A percentile compares a stretch with the other conserved stretches of the same genome.
Evolutionary conservation across 805 yeast genomes (phyloP).

Genomic region (Spathaspora passalidarum): DNA sequence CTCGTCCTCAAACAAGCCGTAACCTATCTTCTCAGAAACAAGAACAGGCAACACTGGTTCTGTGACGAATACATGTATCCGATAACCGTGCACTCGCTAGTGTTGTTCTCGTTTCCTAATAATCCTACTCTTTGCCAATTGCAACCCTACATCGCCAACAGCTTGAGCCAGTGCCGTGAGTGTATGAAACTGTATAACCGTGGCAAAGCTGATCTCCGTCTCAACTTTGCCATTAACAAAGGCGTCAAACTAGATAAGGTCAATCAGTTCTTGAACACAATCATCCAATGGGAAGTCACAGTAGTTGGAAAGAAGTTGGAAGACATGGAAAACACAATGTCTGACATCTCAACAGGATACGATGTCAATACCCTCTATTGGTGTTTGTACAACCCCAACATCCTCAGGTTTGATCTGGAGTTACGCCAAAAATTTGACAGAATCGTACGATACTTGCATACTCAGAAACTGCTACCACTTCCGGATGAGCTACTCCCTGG

Average conservation of each 20-base stretch:
- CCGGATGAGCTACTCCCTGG: constrained; percentile 41
- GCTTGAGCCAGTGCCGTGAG: constrained; percentile 47
- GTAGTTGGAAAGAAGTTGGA: constrained; percentile 14
- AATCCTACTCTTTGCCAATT: constrained; percentile 45
- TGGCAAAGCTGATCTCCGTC: constrained; percentile 49
- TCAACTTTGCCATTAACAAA: constrained; percentile 51
- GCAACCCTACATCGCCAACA: constrained; percentile 33
- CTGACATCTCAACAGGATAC: background rate
- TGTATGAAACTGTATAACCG: constrained; percentile 55
- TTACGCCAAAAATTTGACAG: background rate
- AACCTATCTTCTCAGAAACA: constrained; percentile 17
- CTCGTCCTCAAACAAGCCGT: constrained; percentile 22
- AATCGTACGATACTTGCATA: background rate
- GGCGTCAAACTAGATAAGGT: constrained; percentile 34
- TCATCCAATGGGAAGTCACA: constrained; percentile 36
- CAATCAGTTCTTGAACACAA: constrained; percentile 26
- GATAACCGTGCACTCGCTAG: constrained; percentile 51
- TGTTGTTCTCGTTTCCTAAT: constrained; percentile 59
- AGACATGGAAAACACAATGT: constrained; percentile 8
- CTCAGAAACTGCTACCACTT: background rate
- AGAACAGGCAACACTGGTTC: constrained; percentile 53
- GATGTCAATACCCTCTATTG: constrained; percentile 3
- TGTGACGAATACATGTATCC: constrained; percentile 51
- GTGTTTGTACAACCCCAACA: constrained; percentile 8
- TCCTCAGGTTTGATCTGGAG: background rate